phyloP scores from a whole-genome alignment of 192 early-diverging fungal genomes.

The Phycomyces blakesleeanus region DNA sequence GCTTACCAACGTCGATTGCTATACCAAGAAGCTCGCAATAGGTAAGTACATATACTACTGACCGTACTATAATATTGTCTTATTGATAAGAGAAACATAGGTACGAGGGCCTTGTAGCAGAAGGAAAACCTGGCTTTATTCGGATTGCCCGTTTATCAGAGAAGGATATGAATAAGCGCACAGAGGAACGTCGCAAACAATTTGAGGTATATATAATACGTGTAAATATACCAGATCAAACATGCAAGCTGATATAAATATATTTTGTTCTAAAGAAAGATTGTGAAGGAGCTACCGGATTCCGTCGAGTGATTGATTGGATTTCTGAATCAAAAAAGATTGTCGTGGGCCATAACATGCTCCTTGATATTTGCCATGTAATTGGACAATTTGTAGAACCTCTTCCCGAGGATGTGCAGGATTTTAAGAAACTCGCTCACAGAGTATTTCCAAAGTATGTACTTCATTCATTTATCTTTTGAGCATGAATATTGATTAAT shows the following conservation, averaged over 20 bases:
- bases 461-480: not conserved
- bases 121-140: constrained; percentile 30
- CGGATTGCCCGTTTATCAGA: constrained; percentile 10
- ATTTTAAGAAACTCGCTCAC: constrained; percentile 67
- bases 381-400: constrained; percentile 68
- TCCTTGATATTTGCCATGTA: constrained; percentile 80
- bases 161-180: constrained; percentile 16
- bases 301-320: constrained; percentile 78
- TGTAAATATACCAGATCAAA: not conserved
- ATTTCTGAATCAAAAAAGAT: constrained; percentile 72
- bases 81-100: constrained; percentile 2
- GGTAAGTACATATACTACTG: constrained; percentile 8
- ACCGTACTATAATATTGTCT: no score
- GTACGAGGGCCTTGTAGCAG: constrained; percentile 17
- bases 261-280: constrained; percentile 11
- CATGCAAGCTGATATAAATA: not conserved
- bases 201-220: constrained; percentile 14
- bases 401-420: constrained; percentile 58
- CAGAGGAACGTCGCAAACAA: constrained; percentile 12
- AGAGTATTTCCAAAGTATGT: constrained; percentile 59
- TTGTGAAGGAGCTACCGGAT: constrained; percentile 34
- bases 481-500: not conserved
- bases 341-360: constrained; percentile 89
- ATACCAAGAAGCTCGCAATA: constrained; percentile 60
- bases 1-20: constrained; percentile 53